A percentile compares a stretch with the other conserved stretches of the same genome.
Evolutionary conservation across 148 eudicot genomes (phyloP).

Genomic region (Nepenthes gracilis): DNA sequence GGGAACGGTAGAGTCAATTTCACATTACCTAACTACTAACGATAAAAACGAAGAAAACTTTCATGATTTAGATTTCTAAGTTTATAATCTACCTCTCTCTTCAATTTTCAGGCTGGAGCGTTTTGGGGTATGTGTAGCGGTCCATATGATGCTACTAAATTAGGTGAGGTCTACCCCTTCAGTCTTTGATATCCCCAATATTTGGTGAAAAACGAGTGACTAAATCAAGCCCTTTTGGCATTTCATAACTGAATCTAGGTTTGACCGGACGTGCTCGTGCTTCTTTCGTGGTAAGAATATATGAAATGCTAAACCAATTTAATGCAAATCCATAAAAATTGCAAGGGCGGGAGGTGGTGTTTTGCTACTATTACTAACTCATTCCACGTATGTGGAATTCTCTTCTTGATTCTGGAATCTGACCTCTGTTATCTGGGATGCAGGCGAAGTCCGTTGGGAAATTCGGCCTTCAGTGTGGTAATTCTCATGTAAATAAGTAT

Average conservation of each 20-base stretch:
- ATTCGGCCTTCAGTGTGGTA: constrained; percentile 53
- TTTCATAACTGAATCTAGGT: constrained; percentile 19
- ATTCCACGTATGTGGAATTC: not conserved
- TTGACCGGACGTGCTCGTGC: constrained; percentile 44
- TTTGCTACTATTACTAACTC: not conserved
- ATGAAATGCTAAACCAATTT: not conserved
- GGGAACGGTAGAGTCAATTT: constrained; percentile 34
- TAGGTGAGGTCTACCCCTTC: constrained; percentile 26
- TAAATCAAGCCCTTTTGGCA: constrained; percentile 1
- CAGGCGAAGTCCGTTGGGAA: constrained; percentile 56
- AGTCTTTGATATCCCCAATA: not conserved
- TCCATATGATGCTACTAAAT: constrained; percentile 52
- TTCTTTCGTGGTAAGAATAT: constrained; percentile 48
- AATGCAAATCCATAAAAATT: not conserved
- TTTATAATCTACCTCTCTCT: not conserved
- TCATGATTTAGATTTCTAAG: not conserved
- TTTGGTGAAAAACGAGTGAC: not conserved
- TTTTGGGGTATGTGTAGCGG: constrained; percentile 79
- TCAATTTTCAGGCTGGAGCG: constrained; percentile 52
- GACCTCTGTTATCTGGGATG: constrained; percentile 8
- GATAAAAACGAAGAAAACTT: not conserved
- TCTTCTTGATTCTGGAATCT: constrained; percentile 3
- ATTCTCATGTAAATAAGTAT: not conserved
- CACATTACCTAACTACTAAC: not conserved
- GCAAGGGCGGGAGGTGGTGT: not conserved